phyloP scores from a whole-genome alignment of 2,329 filamentous ascomycete genomes.

The Paecilomyces variotii region DNA sequence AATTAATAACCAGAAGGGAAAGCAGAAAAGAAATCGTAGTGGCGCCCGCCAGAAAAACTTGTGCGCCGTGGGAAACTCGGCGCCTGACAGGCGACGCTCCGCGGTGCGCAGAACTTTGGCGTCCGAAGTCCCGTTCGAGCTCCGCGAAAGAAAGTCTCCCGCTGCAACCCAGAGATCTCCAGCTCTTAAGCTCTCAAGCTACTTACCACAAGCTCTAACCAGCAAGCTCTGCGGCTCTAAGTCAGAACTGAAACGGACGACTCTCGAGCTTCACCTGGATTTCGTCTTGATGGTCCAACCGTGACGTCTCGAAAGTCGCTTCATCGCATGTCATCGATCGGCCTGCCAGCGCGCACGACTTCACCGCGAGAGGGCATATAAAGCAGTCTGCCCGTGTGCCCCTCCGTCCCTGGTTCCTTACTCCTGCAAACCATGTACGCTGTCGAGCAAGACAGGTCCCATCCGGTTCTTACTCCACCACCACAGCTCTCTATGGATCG shows the following conservation, averaged over 20 bases:
- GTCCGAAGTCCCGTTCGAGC: too few species aligned
- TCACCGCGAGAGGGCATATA: not conserved
- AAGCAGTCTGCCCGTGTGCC: not conserved
- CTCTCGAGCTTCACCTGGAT: not conserved
- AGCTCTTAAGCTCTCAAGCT: too few species aligned
- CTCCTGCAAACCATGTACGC: constrained; percentile 29
- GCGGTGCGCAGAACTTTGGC: too few species aligned
- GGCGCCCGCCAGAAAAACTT: too few species aligned
- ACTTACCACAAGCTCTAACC: too few species aligned
- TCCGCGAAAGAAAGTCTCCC: too few species aligned
- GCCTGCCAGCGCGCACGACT: not conserved
- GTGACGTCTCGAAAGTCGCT: not conserved
- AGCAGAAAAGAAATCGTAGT: too few species aligned
- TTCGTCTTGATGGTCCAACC: not conserved
- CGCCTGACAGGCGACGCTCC: too few species aligned
- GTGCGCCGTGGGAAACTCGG: too few species aligned
- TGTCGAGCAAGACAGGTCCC: constrained; percentile 28
- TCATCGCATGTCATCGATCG: not conserved
- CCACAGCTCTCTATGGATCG: constrained; percentile 33
- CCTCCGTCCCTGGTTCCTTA: constrained; percentile 15
- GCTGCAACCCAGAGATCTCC: too few species aligned
- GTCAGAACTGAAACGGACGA: not conserved
- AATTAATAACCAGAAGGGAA: too few species aligned
- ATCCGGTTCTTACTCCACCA: constrained; percentile 23
- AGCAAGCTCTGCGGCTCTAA: not conserved